Conservation (phyloP, 768 basidiomycete species). For the Rhodotorula taiwanensis region DNA sequence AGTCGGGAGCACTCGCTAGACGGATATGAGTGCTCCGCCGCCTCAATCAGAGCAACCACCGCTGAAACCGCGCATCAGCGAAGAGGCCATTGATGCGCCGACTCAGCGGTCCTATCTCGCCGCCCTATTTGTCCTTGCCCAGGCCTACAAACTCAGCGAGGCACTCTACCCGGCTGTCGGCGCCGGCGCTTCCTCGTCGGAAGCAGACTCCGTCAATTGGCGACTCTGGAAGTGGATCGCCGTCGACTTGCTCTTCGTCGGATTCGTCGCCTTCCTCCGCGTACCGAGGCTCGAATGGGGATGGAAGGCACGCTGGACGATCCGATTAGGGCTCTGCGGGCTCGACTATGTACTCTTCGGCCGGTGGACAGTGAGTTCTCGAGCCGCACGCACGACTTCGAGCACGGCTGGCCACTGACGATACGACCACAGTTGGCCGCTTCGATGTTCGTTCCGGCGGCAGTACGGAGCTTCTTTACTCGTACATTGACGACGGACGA, state of each 20-base stretch:
- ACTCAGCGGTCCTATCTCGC: not conserved
- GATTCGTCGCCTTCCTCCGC: slow-evolving; percentile 7
- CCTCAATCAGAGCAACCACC: not conserved
- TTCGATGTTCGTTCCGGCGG: slow-evolving; percentile 17
- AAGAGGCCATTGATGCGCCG: not conserved
- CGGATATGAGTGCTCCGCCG: no score
- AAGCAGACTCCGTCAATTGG: not conserved
- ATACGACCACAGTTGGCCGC: slow-evolving; percentile 26
- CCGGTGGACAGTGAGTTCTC: slow-evolving; percentile 21
- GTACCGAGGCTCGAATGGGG: slow-evolving; percentile 28
- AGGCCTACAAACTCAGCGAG: slow-evolving; percentile 26
- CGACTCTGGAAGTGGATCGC: slow-evolving; percentile 20
- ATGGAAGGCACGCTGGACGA: slow-evolving; percentile 9
- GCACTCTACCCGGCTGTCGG: slow-evolving; percentile 2
- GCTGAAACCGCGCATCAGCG: not conserved
- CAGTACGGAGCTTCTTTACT: slow-evolving; percentile 20
- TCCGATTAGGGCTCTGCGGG: not conserved
- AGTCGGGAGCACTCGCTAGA: not conserved
- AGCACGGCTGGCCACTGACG: no score
- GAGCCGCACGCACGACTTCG: no score
- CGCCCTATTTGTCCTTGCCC: slow-evolving; percentile 16
- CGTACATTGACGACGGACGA: slow-evolving; percentile 27
- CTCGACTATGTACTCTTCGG: slow-evolving; percentile 28
- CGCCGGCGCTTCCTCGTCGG: not conserved
- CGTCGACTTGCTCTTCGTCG: slow-evolving; percentile 4